Evolutionary conservation across 129 eudicot genomes (phyloP), one percentile per base, ranked within the genome.

Genomic region (Kitagawia praeruptora): DNA sequence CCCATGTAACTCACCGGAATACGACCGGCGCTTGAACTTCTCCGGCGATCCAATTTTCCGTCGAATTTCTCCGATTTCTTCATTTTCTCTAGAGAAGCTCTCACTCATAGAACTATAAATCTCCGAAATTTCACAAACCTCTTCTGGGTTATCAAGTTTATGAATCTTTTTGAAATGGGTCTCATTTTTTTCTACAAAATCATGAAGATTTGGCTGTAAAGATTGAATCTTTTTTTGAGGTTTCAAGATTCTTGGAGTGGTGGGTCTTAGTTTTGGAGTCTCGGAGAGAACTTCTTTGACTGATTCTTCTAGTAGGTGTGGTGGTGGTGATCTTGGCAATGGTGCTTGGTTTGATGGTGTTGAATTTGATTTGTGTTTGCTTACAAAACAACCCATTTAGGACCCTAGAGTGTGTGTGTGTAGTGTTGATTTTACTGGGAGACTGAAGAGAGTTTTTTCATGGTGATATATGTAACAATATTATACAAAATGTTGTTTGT

Each of bases 241-340:
- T n/a, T 80, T 49, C 46, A 78, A 81, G 78, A 70, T 74, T 48
- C 81, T 76, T 6, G 77, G 70, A 25, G 74, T 28, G 46, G 75
- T 80, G 64, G 78, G 87, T 27, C 80, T 81, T 61, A 79, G 75
- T 12, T 77, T 75, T 2, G 89, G 86, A 25, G 89, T 86, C 74
- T 90, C 96, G 0, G 92, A 77, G 27, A 88, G 91, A 6, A 88
- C 96, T 77, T 91, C 93, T 79, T 91, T 91, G 51, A 91, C 93
- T 2, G 89, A 80, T 58, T 91, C 96, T 82, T 91, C 93, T 51
- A 77, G 79, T 25, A 81, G 77, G 13, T 77, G 44, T 25, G 83
- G 75, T 58, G 87, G 93, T 37, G 90, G 89, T 44, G 89, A 42
- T 9, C 75, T 38, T 31, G 54, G 75, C 15, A 73, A 76, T 16